Evolutionary conservation across 257 asterid genomes (phyloP), one percentile per base, ranked within the genome.

Genomic region (Salvia splendens): DNA sequence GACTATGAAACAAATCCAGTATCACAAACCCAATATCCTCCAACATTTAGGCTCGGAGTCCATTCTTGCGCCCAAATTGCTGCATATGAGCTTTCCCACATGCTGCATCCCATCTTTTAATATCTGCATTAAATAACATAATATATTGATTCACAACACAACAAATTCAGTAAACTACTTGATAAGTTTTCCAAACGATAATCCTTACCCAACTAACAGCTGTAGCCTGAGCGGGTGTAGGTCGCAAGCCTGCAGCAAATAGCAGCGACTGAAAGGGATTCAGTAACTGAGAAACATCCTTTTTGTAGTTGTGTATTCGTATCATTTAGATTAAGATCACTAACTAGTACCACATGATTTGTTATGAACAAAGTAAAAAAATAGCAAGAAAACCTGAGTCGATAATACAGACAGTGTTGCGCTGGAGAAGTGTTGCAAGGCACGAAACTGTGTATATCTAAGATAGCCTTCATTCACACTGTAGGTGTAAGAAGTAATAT

Each of bases 221-320:
- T 48, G 99, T 91, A 32, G 99, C 97, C 77, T 94, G 99, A 20
- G 99, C 99, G 64, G 97, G 96, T 28, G 97, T 94, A 56, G 99
- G 97, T 64, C 99, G 86, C 74, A 94, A 83, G 60, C 99, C 99
- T 84, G 99, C 99, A 84, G 99, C 97, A 81, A 88, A 88, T 61
- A 91, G 83, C 79, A 91, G 86, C 65, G 97, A 94, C 99, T 94
- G 85, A 81, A 78, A 82, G 89, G 87, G 84, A 77, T 74, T 78
- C 71, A 93, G 81, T 73, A 70, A 66, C 50, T 66, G 58, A 79
- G 62, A 67, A 61, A 64, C 59, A 67, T 33, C 65, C 71, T 60
- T 68, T 48, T 24, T 46, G 45, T 12, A 73, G 51, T 54, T 17
- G 48, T 53, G 73, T 56, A 32, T 75, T 54, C 35, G 43, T 24